Evolutionary conservation across 495 filamentous ascomycete genomes (phyloP), one percentile per base, ranked within the genome.

Genomic region (Melanomma pulvis-pyrius): DNA sequence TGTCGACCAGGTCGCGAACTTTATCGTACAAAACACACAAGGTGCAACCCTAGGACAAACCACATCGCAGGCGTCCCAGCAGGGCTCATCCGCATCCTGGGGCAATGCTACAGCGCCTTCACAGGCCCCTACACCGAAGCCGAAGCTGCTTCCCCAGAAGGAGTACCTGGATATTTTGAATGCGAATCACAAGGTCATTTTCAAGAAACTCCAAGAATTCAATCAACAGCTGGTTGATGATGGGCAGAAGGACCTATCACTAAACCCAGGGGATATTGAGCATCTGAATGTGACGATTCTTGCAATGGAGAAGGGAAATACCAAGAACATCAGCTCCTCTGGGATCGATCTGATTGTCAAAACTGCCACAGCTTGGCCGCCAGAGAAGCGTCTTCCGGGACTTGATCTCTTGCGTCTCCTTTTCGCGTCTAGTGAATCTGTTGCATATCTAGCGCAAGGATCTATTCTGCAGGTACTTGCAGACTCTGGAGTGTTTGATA

Each of bases 1-100:
- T 71, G 81, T 97, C 17, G 96, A 98, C 65, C 90, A 93, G 72
- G 92, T 98, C 29, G 92, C 93, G 4, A 89, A 93, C 68, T 99
- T 97, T 77, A 97, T 99, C 71, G 84, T 89, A 21, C 80, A 87
- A 58, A 98, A 98, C 73, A 94, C 92, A 7, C 82, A 93, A 75
- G 94, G 92, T 15, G 89, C 92, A 19, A 90, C 87, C 0, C 79
- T 97, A 22, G 93, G 92, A 11, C 82, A 82, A 71, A 71, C 79
- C 2, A 17, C 47, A 52, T 76, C 75, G 48, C 76, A 81, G 66
- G 70, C 71, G n/a, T 55, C 83, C 34, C 92, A 96, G 77, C 86
- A 84, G 22, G 91, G 93, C 60, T 83, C 85, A 50, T 82, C 90
- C 65, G 96, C 96, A 74, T 82, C 86, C 44, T 91, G 92, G 24